Conservation (phyloP, 129 eudicot species). For the Apium graveolens region DNA sequence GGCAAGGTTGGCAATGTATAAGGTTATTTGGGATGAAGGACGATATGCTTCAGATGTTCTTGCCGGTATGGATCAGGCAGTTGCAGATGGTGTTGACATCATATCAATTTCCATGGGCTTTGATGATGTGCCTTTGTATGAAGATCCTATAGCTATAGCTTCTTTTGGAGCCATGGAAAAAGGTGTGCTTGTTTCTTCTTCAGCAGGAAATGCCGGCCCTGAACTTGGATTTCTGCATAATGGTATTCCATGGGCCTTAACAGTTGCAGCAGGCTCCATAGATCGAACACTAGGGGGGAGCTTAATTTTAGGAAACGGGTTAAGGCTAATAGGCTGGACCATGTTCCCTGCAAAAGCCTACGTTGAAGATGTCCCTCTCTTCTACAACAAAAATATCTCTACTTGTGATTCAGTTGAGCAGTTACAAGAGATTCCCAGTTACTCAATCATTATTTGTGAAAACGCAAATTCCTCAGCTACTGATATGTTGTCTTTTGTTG, state of each 20-base stretch:
- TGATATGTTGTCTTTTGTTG: constrained; percentile 1
- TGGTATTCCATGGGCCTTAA: constrained; percentile 40
- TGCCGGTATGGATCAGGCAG: constrained; percentile 43
- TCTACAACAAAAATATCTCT: constrained; percentile 25
- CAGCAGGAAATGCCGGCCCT: constrained; percentile 36
- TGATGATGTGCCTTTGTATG: constrained; percentile 18
- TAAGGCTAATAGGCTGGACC: constrained; percentile 28
- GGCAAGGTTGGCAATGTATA: constrained; percentile 34
- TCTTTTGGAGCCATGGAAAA: constrained; percentile 45
- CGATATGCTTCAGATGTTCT: constrained; percentile 28
- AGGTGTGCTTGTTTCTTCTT: constrained; percentile 36
- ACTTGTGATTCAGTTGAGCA: constrained; percentile 18
- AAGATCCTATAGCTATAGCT: constrained; percentile 39
- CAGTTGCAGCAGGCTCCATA: constrained; percentile 33
- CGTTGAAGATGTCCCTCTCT: constrained; percentile 14
- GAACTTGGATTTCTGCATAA: constrained; percentile 18
- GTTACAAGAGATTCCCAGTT: background rate
- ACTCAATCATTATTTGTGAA: constrained; percentile 28
- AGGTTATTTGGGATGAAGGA: constrained; percentile 35
- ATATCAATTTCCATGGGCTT: constrained; percentile 40
- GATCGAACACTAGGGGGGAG: constrained; percentile 30
- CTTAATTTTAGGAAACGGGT: constrained; percentile 33
- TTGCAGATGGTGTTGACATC: constrained; percentile 43
- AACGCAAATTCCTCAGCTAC: too few relatives aligned
- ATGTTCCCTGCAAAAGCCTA: constrained; percentile 34